These are phyloP conservation scores for Pyrus communis DNA, from an alignment of 306 rosid genomes.

Conservation along the genomic window DNA sequence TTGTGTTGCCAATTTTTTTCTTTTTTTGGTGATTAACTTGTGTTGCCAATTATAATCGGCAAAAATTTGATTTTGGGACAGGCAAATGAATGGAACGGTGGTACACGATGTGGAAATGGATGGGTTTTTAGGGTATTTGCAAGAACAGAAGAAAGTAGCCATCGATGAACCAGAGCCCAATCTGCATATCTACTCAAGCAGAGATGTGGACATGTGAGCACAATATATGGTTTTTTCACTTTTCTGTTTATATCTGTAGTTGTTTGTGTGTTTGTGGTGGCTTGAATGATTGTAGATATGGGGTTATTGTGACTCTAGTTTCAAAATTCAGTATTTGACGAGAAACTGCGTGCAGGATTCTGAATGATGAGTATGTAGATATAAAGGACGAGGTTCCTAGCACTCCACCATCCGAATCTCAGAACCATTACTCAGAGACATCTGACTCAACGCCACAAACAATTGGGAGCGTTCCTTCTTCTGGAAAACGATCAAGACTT, in stretches of 20 bases:
- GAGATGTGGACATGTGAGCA: slow-evolving; percentile 79
- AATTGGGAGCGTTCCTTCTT: slow-evolving; percentile 43
- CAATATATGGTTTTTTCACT: not conserved
- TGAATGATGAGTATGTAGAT: slow-evolving; percentile 47
- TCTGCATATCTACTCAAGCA: slow-evolving; percentile 69
- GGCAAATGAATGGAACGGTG: slow-evolving; percentile 47
- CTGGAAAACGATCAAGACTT: slow-evolving; percentile 52
- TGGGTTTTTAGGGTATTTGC: slow-evolving; percentile 68
- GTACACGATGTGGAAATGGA: slow-evolving; percentile 71
- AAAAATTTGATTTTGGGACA: slow-evolving; percentile 16
- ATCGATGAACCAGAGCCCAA: slow-evolving; percentile 50
- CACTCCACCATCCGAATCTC: slow-evolving; percentile 50
- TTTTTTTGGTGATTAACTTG: not conserved
- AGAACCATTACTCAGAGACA: slow-evolving; percentile 28
- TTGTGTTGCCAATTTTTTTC: too few species aligned
- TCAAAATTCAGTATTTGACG: not conserved
- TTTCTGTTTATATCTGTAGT: not conserved
- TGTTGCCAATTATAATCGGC: not conserved
- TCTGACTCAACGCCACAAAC: slow-evolving; percentile 47
- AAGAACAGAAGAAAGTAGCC: slow-evolving; percentile 54
- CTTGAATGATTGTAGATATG: not conserved
- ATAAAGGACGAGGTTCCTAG: slow-evolving; percentile 39
- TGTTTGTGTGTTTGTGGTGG: not conserved
- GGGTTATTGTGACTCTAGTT: not conserved
- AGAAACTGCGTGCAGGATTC: slow-evolving; percentile 40